Evolutionary conservation across 2,329 filamentous ascomycete species (phyloP).

Genomic region (Talaromyces sp.): DNA sequence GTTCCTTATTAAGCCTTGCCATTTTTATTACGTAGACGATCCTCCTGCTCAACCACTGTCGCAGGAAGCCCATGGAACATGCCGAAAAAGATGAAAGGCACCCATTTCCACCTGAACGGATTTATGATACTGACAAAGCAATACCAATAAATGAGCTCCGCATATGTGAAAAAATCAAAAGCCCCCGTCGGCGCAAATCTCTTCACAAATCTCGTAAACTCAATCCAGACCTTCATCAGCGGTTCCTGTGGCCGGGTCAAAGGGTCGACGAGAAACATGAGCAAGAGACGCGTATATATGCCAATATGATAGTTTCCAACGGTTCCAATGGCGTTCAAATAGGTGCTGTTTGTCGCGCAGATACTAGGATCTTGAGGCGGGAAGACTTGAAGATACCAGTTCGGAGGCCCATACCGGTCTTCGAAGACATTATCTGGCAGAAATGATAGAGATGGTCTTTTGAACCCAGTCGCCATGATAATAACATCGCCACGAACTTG

Average conservation of each 20-base stretch:
- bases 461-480: conserved; percentile 78
- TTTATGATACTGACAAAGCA: conserved; percentile 72
- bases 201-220: conserved; percentile 72
- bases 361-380: conserved; percentile 68
- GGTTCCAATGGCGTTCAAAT: conserved; percentile 71
- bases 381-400: conserved; percentile 87
- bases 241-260: conserved; percentile 64
- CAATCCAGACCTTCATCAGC: conserved; percentile 83
- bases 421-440: conserved; percentile 67
- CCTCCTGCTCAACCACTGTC: conserved; percentile 62
- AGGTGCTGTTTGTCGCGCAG: conserved; percentile 79
- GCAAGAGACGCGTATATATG: conserved; percentile 77
- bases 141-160: conserved; percentile 82
- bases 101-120: conserved; percentile 89
- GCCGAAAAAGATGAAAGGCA: conserved; percentile 73
- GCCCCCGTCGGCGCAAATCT: conserved; percentile 63
- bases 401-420: conserved; percentile 70
- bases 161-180: conserved; percentile 87
- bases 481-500: conserved; percentile 68
- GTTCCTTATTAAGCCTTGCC: conserved; percentile 7
- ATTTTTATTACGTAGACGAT: conserved; percentile 41
- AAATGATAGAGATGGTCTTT: conserved; percentile 67
- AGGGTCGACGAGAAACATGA: conserved; percentile 81
- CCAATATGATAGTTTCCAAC: conserved; percentile 87
- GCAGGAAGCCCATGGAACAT: conserved; percentile 62